Percentiles rank a stretch among this genome's conserved stretches.
phyloP scores from a whole-genome alignment of 1,284 basidiomycete genomes.

The Macrocybe sp. region DNA sequence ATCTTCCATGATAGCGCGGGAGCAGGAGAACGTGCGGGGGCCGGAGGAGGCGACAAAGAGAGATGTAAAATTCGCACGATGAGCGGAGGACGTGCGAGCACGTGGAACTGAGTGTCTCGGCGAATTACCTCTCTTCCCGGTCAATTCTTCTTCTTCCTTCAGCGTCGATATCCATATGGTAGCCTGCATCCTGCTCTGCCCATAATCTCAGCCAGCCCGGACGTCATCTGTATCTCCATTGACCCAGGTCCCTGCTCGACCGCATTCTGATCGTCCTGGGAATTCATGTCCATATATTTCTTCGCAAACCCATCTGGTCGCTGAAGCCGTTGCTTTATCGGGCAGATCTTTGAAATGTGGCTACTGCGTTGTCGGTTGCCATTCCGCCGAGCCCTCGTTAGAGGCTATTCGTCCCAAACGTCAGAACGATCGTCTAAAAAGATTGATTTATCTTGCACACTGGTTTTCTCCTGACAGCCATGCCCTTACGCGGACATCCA shows the following conservation, averaged over 20 bases:
- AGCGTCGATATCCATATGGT: constrained; percentile 2
- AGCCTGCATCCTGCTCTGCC: background rate
- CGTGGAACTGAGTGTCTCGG: constrained; percentile 15
- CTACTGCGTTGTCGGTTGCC: constrained; percentile 18
- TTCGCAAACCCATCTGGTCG: constrained; percentile 2
- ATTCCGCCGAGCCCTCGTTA: constrained; percentile 24
- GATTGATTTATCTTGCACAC: constrained; percentile 25
- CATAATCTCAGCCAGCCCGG: no score
- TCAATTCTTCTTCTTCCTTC: background rate
- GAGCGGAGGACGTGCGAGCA: constrained; percentile 22
- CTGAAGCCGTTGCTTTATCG: constrained; percentile 25
- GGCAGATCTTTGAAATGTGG: constrained; percentile 29
- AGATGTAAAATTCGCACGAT: constrained; percentile 33
- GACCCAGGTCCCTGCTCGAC: no score
- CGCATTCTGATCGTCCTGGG: constrained; percentile 13
- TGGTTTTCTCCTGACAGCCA: constrained; percentile 27
- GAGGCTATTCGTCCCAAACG: constrained; percentile 25
- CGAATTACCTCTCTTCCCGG: background rate
- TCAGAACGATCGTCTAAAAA: constrained; percentile 18
- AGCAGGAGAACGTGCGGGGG: background rate
- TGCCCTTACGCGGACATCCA: constrained; percentile 19
- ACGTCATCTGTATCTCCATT: background rate
- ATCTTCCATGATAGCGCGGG: constrained; percentile 56
- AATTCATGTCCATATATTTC: constrained; percentile 14
- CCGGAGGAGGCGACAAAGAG: constrained; percentile 16